A percentile compares a stretch with the other conserved stretches of the same genome.
These are phyloP conservation scores for Rachicladosporium sp. DNA, from an alignment of 2,329 filamentous ascomycete genomes.

Conservation along the genomic window DNA sequence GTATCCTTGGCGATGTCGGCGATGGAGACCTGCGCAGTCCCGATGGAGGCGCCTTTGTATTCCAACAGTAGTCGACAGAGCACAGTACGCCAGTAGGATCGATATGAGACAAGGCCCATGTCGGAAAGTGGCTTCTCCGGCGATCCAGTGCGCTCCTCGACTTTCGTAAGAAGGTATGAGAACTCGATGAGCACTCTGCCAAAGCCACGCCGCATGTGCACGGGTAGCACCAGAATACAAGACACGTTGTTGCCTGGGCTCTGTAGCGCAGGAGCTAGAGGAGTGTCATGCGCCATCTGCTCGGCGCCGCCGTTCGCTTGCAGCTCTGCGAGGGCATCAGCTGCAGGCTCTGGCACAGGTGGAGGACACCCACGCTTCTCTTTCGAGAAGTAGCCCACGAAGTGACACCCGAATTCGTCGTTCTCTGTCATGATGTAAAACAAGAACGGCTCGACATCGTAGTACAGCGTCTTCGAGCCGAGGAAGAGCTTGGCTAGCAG, in stretches of 20 bases:
- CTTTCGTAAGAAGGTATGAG: constrained; percentile 86
- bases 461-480: constrained; percentile 97
- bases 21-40: constrained; percentile 33
- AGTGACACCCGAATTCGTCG: constrained; percentile 86
- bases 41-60: constrained; percentile 32
- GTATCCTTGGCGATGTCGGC: constrained; percentile 70
- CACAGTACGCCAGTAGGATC: constrained; percentile 90
- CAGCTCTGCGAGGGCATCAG: constrained; percentile 13
- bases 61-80: constrained; percentile 72
- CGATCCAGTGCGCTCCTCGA: constrained; percentile 86
- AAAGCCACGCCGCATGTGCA: constrained; percentile 94
- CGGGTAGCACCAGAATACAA: constrained; percentile 89
- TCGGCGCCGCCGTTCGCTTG: constrained; percentile 10
- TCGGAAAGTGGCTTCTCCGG: constrained; percentile 96
- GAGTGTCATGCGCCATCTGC: constrained; percentile 9
- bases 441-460: constrained; percentile 91
- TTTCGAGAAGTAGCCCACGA: constrained; percentile 99
- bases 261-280: constrained; percentile 17
- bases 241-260: constrained; percentile 71
- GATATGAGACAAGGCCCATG: constrained; percentile 93
- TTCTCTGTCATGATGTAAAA: constrained; percentile 97
- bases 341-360: constrained; percentile 50
- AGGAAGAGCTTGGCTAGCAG: constrained; percentile 91
- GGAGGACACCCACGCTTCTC: constrained; percentile 56
- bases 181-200: constrained; percentile 96